Conservation (phyloP, 1,284 basidiomycete species). For the Mycosarcoma maydis region DNA sequence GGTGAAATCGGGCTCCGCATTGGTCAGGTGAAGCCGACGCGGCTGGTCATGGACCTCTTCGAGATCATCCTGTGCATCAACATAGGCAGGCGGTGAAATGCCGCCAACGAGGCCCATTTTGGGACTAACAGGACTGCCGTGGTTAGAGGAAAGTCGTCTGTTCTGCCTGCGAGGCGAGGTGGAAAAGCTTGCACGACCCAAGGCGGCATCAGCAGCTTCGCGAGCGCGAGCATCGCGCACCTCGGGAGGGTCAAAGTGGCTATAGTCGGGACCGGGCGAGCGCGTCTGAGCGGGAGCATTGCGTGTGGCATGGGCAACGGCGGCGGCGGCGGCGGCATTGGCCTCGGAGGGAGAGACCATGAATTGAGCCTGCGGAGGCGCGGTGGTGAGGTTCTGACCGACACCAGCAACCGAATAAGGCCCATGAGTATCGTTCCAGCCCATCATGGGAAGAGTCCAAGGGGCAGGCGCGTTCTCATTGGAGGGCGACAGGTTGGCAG, state of each 20-base stretch:
- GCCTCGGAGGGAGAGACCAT: constrained; percentile 44
- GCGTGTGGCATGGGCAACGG: constrained; percentile 2
- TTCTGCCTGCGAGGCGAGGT: constrained; percentile 30
- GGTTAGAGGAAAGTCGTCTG: constrained; percentile 15
- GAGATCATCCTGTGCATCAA: constrained; percentile 33
- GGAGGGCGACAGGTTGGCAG: constrained; percentile 29
- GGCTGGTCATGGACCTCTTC: constrained; percentile 33
- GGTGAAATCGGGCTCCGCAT: constrained; percentile 37
- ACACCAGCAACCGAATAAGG: constrained; percentile 39
- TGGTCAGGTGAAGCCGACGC: constrained; percentile 32
- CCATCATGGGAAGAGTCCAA: constrained; percentile 43
- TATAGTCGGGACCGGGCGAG: constrained; percentile 49
- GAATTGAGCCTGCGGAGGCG: constrained; percentile 33
- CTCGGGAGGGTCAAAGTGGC: constrained; percentile 60
- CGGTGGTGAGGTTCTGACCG: constrained; percentile 18
- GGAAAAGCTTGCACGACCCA: constrained; percentile 21
- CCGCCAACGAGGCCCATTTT: constrained; percentile 14
- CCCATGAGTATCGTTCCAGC: constrained; percentile 34
- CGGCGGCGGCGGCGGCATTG: constrained; percentile 18
- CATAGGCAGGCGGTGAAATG: constrained; percentile 39
- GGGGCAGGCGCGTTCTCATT: constrained; percentile 31
- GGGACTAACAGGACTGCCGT: constrained; percentile 26
- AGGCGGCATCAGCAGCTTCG: constrained; percentile 46
- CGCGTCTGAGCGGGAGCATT: constrained; percentile 12
- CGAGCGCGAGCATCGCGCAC: constrained; percentile 52